phyloP scores from a whole-genome alignment of 2,329 filamentous ascomycete genomes.

The Shiraia bambusicola region DNA sequence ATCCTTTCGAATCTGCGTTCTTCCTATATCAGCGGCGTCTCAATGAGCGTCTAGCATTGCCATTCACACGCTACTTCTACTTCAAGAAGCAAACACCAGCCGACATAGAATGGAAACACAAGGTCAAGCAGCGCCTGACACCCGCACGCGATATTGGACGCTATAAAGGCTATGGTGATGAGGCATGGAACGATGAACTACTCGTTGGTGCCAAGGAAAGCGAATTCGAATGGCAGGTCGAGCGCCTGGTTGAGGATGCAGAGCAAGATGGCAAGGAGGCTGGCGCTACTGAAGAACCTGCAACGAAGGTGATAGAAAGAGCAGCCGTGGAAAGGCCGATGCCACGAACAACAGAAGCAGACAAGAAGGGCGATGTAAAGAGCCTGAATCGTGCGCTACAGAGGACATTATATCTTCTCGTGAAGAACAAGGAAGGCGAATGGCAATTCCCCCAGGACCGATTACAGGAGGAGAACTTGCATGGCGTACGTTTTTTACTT shows the following conservation, averaged over 20 bases:
- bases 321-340: conserved; percentile 70
- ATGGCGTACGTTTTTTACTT: conserved; percentile 66
- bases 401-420: conserved; percentile 82
- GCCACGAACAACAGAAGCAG: conserved; percentile 74
- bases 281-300: conserved; percentile 39
- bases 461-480: conserved; percentile 73
- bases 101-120: conserved; percentile 87
- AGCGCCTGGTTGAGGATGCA: conserved; percentile 73
- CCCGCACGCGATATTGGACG: conserved; percentile 81
- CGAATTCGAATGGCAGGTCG: conserved; percentile 63
- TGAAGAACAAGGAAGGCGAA: conserved; percentile 67
- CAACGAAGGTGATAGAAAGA: conserved; percentile 49
- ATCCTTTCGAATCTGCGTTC: conserved; percentile 87
- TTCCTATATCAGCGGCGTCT: conserved; percentile 97
- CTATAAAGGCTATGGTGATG: conserved; percentile 72
- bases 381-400: conserved; percentile 79
- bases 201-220: conserved; percentile 70
- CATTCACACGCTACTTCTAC: conserved; percentile 90
- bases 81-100: conserved; percentile 86
- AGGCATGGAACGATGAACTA: conserved; percentile 90
- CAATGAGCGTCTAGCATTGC: conserved; percentile 85
- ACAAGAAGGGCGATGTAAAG: conserved; percentile 69
- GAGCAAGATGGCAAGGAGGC: conserved; percentile 54
- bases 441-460: conserved; percentile 83
- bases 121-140: conserved; percentile 73